Evolutionary conservation across 2,329 filamentous ascomycete species (phyloP), one percentile per base, ranked within the genome.

Genomic region (Tolypocladium tropicale): DNA sequence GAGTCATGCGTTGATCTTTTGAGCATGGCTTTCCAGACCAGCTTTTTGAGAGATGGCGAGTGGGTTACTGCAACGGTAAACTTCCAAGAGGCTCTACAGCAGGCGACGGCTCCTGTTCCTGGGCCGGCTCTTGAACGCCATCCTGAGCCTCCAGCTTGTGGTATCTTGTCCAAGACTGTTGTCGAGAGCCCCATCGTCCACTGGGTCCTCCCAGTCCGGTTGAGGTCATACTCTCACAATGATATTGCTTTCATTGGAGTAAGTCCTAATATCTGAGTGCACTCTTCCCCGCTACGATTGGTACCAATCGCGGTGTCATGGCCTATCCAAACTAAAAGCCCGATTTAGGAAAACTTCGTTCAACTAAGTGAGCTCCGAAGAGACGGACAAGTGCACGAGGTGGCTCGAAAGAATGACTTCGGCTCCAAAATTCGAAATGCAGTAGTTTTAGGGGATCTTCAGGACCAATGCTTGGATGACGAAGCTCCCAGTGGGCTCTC

Each of bases 201-300:
- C 65, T 88, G 82, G 76, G 86, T 96, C 48, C 74, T 96, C 16
- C 89, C 91, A 14, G 89, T 86, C n/a, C 83, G 86, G 58, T 76
- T 97, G 57, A 81, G 92, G 57, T 85, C 85, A 55, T 76, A 78
- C 53, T 71, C 78, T 48, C 77, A 84, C 58, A 91, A 94, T 62
- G 92, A 97, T 73, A 83, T 96, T 60, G 86, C 92, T 39, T 90
- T 96, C 63, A 80, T 99, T 56, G 89, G 91, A 55, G 85, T 88
- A 77, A 72, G 83, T 78, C 25, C 21, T 14, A 36, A 33, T 43
- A 12, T 25, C 28, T 34, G 21, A 7, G 23, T 37, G 57, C 43
- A 55, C 54, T 53, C 48, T 23, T 16, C 43, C 30, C 25, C 16
- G 25, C 16, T 25, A 6, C 25, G 11, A 7, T 10, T 48, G 16